Base-by-base conservation (phyloP, 805 yeast genomes). In the Wickerhamiella bombiphila region DNA sequence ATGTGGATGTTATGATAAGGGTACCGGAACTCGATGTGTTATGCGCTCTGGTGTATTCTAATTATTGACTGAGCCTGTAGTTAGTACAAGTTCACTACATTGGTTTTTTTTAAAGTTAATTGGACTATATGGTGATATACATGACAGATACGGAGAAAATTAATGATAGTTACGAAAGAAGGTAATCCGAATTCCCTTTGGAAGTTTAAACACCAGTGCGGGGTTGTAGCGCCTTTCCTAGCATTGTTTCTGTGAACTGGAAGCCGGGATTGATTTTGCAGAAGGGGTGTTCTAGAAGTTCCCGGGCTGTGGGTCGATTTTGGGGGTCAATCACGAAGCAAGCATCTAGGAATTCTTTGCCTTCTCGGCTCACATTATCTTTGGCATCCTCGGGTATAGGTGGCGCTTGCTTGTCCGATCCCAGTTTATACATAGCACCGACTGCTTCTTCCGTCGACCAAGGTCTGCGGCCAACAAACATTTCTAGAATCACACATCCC, bases 391-490 rank as follows among this genome's bases (percentile, higher is more conserved):
- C 86, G 0, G 95, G 93, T 35, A 93, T 85, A 0, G 98, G 98
- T 3, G 99, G 98, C 0, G 95, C 93, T 36, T 76, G 68, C 52
- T 82, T 79, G 21, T 85, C 72, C 42, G 79, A 79, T 4, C 97
- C 97, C 6, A 61, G 57, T 59, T 85, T 81, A 57, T 81, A 79
- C 69, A 91, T 81, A 2, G 96, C 98, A 33, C 94, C 91, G 17
- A 86, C 81, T 13, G 88, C 93, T 33, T 88, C 97, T 47, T 80
- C 76, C 43, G 91, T 83, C 1, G 93, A 81, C 99, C 99, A 91
- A 0, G 98, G 98, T 40, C 98, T 65, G 48, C 85, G 73, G 1
- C 97, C 98, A 0, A 95, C 95, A 66, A 80, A 85, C 97, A 91
- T 91, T 57, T 91, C 98, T 37, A 91, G 57, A 19, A 91, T 93